Conservation (phyloP, 106 monocot genomes). For the Narthecium ossifragum region DNA sequence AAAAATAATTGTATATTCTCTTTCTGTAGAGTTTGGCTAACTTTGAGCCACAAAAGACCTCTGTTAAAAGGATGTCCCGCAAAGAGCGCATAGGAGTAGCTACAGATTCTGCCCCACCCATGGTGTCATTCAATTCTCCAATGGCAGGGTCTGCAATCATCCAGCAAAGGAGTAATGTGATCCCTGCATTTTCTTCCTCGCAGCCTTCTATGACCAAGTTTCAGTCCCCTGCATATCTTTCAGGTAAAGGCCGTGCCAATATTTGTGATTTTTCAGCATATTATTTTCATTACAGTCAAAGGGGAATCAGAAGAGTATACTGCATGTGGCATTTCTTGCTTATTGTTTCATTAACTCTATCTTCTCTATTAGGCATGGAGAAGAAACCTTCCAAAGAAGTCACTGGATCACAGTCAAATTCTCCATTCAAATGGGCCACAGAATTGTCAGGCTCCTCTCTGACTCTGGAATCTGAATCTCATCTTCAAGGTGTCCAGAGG, state of each 20-base stretch:
- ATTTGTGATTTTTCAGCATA: neutral
- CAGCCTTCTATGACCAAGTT: slow-evolving; percentile 21
- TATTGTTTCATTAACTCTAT: neutral
- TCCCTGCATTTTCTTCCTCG: slow-evolving; percentile 9
- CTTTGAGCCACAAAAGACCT: slow-evolving; percentile 77
- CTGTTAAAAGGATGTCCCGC: slow-evolving; percentile 57
- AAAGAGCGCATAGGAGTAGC: slow-evolving; percentile 20
- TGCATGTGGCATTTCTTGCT: too few relatives aligned
- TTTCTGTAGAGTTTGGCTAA: slow-evolving; percentile 50
- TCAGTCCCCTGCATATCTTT: slow-evolving; percentile 5
- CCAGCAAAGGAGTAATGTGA: slow-evolving; percentile 13
- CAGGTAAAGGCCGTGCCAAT: slow-evolving; percentile 32
- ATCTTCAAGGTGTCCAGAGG: slow-evolving; percentile 2
- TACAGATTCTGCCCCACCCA: slow-evolving; percentile 34
- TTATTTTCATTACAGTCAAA: neutral
- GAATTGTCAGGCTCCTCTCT: slow-evolving; percentile 33
- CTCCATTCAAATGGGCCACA: slow-evolving; percentile 48
- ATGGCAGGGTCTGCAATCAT: slow-evolving; percentile 10
- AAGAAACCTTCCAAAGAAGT: slow-evolving; percentile 22
- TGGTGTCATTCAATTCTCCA: slow-evolving; percentile 37
- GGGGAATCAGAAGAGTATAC: too few relatives aligned
- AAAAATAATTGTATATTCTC: neutral
- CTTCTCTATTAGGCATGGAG: slow-evolving; percentile 15
- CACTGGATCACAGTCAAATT: slow-evolving; percentile 27
- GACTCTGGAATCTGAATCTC: slow-evolving; percentile 14